Evolutionary conservation across 352 stramenopile genomes (phyloP).

Genomic region (Phytophthora pini): DNA sequence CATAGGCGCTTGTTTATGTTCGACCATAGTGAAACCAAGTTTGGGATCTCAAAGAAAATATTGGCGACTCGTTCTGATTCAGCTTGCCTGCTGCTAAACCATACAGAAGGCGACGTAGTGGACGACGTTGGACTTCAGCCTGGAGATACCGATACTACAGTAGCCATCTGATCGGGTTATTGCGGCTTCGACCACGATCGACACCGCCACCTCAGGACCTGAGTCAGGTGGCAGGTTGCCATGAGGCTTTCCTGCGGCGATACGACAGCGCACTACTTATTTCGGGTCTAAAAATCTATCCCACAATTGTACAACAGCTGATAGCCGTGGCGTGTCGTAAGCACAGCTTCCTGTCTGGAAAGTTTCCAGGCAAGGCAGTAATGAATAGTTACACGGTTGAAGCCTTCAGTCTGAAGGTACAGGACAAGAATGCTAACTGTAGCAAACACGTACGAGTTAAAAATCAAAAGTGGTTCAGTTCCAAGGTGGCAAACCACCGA

Average conservation of each 20-base stretch:
- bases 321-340: neutral
- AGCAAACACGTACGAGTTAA: too few relatives aligned
- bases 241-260: neutral
- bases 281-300: constrained; percentile 22
- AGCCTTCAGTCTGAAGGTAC: too few relatives aligned
- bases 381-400: too few relatives aligned
- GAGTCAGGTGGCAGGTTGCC: neutral
- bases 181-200: neutral
- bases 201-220: too few relatives aligned
- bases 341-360: too few relatives aligned
- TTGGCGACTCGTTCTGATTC: constrained; percentile 7
- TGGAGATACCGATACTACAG: neutral
- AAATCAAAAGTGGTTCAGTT: too few relatives aligned
- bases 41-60: constrained; percentile 1
- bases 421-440: too few relatives aligned
- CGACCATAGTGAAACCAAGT: constrained; percentile 9
- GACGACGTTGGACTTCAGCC: too few relatives aligned
- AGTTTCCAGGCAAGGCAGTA: too few relatives aligned
- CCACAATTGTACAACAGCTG: constrained; percentile 27
- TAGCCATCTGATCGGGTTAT: constrained; percentile 1
- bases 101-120: too few relatives aligned
- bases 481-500: too few relatives aligned
- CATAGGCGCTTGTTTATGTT: constrained; percentile 9
- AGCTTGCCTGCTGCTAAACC: neutral
- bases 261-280: constrained; percentile 7